A percentile compares a stretch with the other conserved stretches of the same genome.
Conservation (phyloP, 2,329 filamentous ascomycete species). For the Sclerotinia spermophila region DNA sequence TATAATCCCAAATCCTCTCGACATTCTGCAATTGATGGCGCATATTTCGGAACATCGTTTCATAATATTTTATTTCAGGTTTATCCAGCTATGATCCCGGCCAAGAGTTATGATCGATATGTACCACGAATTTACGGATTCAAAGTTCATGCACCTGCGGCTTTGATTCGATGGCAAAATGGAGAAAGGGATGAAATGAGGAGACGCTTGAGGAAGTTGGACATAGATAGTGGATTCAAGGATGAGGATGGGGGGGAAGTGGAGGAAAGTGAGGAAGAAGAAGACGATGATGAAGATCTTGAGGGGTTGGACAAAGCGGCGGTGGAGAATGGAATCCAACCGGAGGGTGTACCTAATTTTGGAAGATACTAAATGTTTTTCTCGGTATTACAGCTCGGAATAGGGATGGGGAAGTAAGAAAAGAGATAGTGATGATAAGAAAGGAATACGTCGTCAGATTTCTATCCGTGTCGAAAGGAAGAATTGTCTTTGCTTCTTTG, state of each 20-base stretch:
- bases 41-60: conserved; percentile 97
- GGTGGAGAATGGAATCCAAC: conserved; percentile 9
- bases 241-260: conserved; percentile 59
- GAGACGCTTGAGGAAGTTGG: conserved; percentile 64
- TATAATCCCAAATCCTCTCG: conserved; percentile 98
- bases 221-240: conserved; percentile 77
- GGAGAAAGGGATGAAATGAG: conserved; percentile 78
- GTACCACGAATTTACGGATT: conserved; percentile 91
- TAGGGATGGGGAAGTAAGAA: background rate
- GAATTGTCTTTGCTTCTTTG: conserved; percentile 19
- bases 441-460: conserved; percentile 3
- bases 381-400: background rate
- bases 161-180: conserved; percentile 88
- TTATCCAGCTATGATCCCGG: conserved; percentile 83
- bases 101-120: conserved; percentile 82
- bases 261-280: conserved; percentile 52
- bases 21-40: conserved; percentile 91
- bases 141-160: conserved; percentile 85
- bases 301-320: background rate
- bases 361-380: background rate
- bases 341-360: background rate
- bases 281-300: conserved; percentile 41
- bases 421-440: background rate
- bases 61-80: conserved; percentile 99
- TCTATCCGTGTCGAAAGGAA: conserved; percentile 9